Percentiles rank a stretch among this genome's conserved stretches.
Conservation (phyloP, 1,139 yeast species). For the Pneumocystis carinii region DNA sequence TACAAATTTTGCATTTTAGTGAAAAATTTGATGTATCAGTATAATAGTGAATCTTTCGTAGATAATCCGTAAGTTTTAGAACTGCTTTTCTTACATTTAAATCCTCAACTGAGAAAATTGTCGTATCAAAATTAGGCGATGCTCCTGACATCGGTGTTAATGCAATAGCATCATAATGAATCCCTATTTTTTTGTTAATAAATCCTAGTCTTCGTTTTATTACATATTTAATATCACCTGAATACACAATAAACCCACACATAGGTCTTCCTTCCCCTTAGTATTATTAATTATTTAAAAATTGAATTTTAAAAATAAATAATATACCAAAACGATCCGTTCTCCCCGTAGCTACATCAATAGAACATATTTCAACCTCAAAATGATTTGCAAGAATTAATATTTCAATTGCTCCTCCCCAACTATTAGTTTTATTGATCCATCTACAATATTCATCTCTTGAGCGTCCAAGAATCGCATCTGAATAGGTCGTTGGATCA, state of each 20-base stretch:
- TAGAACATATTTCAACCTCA: conserved; percentile 40
- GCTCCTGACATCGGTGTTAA: conserved; percentile 25
- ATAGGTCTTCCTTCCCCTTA: not conserved
- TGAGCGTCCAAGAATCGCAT: conserved; percentile 44
- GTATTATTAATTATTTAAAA: not conserved
- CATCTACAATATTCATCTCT: conserved; percentile 41
- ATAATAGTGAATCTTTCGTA: conserved; percentile 43
- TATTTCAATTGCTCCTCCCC: conserved; percentile 83
- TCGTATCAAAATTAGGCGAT: conserved; percentile 25
- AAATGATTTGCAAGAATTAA: conserved; percentile 47
- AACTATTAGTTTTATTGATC: conserved; percentile 46
- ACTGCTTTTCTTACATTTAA: conserved; percentile 28
- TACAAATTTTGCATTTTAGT: conserved; percentile 46
- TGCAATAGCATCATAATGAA: conserved; percentile 59
- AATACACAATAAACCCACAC: not conserved
- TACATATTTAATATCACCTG: not conserved
- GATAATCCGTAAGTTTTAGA: conserved; percentile 29
- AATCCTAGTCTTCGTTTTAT: not conserved
- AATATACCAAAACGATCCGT: conserved; percentile 39
- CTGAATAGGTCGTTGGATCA: conserved; percentile 37
- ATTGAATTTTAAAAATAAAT: not conserved
- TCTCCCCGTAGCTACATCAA: conserved; percentile 54
- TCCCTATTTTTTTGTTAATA: conserved; percentile 23
- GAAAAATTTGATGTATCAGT: conserved; percentile 54
- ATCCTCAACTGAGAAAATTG: conserved; percentile 28